These are phyloP conservation scores for Bothriochloa decipiens DNA, from an alignment of 176 grass and related monocot genomes.

Conservation along the genomic window DNA sequence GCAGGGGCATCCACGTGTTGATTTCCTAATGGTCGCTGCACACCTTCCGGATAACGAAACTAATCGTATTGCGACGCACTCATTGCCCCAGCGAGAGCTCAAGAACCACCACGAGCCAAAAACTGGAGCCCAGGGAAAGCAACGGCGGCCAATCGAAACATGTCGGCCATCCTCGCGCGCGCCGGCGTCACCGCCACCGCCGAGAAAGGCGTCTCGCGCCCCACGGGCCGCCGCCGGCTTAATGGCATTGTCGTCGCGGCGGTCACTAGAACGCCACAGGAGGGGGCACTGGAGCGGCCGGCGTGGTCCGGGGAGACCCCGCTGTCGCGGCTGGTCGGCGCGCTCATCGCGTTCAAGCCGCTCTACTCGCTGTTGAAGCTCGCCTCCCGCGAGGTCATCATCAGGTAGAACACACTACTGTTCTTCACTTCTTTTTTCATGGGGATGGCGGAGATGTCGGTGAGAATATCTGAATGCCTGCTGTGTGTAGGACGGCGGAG, in stretches of 20 bases:
- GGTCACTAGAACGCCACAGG: constrained; percentile 44
- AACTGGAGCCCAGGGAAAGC: constrained; percentile 2
- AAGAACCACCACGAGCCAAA: background rate
- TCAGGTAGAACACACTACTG: constrained; percentile 43
- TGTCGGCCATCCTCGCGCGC: constrained; percentile 34
- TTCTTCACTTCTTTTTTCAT: background rate
- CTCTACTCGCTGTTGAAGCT: constrained; percentile 86
- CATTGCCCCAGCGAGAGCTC: background rate
- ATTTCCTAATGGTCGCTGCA: no score
- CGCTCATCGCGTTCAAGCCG: constrained; percentile 84
- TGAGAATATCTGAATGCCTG: background rate
- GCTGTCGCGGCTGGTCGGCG: constrained; percentile 65
- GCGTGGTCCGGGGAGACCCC: constrained; percentile 78
- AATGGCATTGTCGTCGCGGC: constrained; percentile 20
- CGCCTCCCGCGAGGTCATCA: constrained; percentile 71
- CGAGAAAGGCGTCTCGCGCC: background rate
- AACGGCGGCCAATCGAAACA: background rate
- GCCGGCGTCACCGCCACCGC: constrained; percentile 4
- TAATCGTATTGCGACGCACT: background rate
- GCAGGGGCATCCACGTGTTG: no score
- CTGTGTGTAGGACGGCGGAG: constrained; percentile 66
- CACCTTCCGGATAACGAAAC: background rate
- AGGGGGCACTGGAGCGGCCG: constrained; percentile 63
- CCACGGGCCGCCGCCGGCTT: background rate
- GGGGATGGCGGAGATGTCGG: background rate